Evolutionary conservation across 306 rosid genomes (phyloP).

Genomic region (Purshia tridentata): DNA sequence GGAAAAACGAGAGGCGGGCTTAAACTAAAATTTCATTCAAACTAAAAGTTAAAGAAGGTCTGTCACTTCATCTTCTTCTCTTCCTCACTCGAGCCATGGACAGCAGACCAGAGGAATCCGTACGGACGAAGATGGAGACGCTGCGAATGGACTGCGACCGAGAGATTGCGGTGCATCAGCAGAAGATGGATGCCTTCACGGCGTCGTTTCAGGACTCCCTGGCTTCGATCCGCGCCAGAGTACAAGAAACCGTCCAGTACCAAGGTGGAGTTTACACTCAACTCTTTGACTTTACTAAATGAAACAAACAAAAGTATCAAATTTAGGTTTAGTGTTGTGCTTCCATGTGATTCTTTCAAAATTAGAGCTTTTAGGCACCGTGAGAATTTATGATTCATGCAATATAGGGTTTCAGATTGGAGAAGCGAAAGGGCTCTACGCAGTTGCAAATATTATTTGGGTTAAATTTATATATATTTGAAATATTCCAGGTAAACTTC

Average conservation of each 20-base stretch:
- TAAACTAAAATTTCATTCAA: conserved; percentile 5
- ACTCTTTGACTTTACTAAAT: background rate
- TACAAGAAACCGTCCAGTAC: conserved; percentile 38
- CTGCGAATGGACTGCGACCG: conserved; percentile 42
- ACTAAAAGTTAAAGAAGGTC: background rate
- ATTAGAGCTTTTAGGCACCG: background rate
- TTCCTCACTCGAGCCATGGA: conserved; percentile 27
- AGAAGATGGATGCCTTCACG: conserved; percentile 34
- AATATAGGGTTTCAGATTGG: conserved; percentile 40
- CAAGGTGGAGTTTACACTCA: conserved; percentile 40
- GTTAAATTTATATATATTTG: conserved; percentile 3
- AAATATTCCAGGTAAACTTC: conserved; percentile 43
- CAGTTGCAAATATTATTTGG: background rate
- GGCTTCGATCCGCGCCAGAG: conserved; percentile 36
- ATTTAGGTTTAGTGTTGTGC: background rate
- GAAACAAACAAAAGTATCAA: background rate
- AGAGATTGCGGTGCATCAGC: conserved; percentile 39
- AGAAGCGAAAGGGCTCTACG: background rate
- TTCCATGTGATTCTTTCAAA: background rate
- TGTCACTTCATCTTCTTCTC: background rate
- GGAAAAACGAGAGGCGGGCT: conserved; percentile 33
- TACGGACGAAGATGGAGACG: conserved; percentile 41
- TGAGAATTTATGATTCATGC: background rate
- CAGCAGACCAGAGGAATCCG: conserved; percentile 28
- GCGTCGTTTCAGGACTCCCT: conserved; percentile 40